These are phyloP conservation scores for Chloropicon primus DNA, from an alignment of 139 green algal species.

Conservation along the genomic window DNA sequence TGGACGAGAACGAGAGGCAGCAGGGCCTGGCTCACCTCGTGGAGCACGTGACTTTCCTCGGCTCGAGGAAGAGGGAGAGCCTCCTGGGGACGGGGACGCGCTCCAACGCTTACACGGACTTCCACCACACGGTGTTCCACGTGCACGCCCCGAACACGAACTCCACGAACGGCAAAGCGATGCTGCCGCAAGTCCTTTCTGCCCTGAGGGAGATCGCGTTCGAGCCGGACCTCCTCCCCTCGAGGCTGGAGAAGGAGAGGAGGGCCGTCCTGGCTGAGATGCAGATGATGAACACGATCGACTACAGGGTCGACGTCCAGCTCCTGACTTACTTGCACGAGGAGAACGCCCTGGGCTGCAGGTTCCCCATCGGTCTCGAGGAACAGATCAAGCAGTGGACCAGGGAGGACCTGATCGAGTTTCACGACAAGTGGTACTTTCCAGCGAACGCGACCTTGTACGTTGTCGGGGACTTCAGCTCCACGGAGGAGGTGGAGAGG, in stretches of 20 bases:
- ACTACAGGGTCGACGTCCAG: constrained; percentile 98
- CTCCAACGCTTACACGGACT: constrained; percentile 99
- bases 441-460: constrained; percentile 88
- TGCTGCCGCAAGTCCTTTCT: constrained; percentile 65
- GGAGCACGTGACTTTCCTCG: constrained; percentile 98
- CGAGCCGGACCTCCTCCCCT: constrained; percentile 17
- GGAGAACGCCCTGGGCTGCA: constrained; percentile 84
- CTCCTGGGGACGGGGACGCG: constrained; percentile 79
- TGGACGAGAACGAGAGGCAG: constrained; percentile 45
- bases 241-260: constrained; percentile 93
- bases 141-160: constrained; percentile 78
- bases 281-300: constrained; percentile 99
- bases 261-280: constrained; percentile 88
- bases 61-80: constrained; percentile 69
- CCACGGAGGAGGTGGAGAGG: constrained; percentile 21
- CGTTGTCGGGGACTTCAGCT: constrained; percentile 82
- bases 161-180: constrained; percentile 13
- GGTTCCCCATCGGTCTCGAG: constrained; percentile 92
- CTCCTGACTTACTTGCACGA: constrained; percentile 89
- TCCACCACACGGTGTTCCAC: constrained; percentile 99
- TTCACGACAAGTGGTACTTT: constrained; percentile 92
- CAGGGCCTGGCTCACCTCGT: constrained; percentile 95
- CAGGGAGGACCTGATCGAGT: constrained; percentile 50
- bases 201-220: constrained; percentile 32
- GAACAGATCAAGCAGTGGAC: constrained; percentile 86